These are phyloP conservation scores for Penicillium ochrochloron DNA, from an alignment of 495 filamentous ascomycete species.

Conservation along the genomic window DNA sequence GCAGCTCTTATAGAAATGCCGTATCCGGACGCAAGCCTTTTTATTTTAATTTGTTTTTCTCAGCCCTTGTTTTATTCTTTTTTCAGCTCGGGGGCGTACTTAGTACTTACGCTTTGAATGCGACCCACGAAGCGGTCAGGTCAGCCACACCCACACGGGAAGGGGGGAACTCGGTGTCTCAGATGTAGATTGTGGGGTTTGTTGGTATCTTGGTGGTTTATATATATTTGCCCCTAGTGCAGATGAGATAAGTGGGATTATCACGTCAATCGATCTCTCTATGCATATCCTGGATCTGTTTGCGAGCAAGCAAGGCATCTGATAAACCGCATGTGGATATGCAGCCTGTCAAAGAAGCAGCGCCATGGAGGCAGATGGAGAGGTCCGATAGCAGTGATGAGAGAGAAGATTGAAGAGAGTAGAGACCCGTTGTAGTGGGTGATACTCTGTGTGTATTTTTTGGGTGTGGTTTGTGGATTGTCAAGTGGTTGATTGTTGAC, in stretches of 20 bases:
- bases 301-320: conserved; percentile 27
- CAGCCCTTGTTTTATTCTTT: conserved; percentile 7
- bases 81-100: conserved; percentile 8
- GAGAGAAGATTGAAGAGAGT: not conserved
- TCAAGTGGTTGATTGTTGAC: not conserved
- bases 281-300: conserved; percentile 35
- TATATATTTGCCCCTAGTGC: conserved; percentile 15
- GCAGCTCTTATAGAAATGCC: conserved; percentile 21
- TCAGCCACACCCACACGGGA: conserved; percentile 25
- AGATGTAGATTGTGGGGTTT: conserved; percentile 12
- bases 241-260: not conserved
- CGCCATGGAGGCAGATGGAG: not conserved
- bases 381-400: not conserved
- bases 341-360: conserved; percentile 11
- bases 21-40: conserved; percentile 18
- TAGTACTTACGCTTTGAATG: conserved; percentile 24
- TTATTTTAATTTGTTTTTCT: conserved; percentile 8
- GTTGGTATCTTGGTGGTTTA: conserved; percentile 2
- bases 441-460: not conserved
- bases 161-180: conserved; percentile 16
- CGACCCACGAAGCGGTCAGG: conserved; percentile 26
- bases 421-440: not conserved
- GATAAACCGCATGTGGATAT: conserved; percentile 25
- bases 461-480: not conserved
- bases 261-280: conserved; percentile 9